Conservation (phyloP, 2,329 filamentous ascomycete genomes). For the Geoglossum cookeanum region DNA sequence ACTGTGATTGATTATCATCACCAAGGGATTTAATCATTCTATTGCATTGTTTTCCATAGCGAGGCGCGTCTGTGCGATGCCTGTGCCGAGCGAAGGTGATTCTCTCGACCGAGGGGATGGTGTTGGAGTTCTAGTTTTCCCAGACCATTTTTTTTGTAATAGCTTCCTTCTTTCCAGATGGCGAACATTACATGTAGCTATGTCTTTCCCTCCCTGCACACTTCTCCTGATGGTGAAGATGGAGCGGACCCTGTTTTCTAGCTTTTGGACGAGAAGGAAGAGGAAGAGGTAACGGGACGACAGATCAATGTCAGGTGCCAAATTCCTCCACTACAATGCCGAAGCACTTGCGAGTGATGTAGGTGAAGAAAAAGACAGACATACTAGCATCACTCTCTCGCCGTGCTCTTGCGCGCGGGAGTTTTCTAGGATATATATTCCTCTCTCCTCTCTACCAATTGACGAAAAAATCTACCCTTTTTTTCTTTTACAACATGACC, state of each 20-base stretch:
- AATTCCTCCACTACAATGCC: background rate
- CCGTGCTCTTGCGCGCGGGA: no score
- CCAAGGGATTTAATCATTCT: conserved; percentile 2
- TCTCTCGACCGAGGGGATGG: background rate
- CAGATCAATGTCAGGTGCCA: background rate
- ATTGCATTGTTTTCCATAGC: conserved; percentile 3
- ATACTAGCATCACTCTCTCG: no score
- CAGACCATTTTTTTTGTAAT: conserved; percentile 1
- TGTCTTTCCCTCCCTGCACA: background rate
- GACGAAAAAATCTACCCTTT: no score
- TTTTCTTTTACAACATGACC: no score
- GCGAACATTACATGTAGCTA: conserved; percentile 1
- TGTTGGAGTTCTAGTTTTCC: conserved; percentile 1
- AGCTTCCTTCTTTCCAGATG: background rate
- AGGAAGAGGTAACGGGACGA: background rate
- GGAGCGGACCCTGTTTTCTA: background rate
- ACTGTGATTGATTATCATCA: background rate
- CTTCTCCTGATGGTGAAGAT: background rate
- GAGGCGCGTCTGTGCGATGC: background rate
- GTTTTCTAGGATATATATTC: no score
- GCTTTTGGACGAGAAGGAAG: background rate
- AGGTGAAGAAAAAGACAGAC: no score
- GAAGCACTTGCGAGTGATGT: no score
- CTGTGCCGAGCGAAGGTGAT: background rate
- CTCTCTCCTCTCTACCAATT: no score